Base-by-base conservation (phyloP, 345 rosid species). In the Boechera divaricarpa region DNA sequence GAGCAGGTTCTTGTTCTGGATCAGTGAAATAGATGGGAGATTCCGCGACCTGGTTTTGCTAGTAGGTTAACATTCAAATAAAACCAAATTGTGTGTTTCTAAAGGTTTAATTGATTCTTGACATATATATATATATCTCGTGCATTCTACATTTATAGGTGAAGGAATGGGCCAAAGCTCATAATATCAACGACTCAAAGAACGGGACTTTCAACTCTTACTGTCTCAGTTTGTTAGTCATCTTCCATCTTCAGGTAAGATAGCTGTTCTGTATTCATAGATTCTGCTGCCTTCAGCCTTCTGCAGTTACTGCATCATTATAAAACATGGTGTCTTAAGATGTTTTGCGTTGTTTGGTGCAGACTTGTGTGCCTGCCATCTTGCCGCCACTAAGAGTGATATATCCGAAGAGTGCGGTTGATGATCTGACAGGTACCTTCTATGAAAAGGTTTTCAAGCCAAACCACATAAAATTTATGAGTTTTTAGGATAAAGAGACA, bases 121-220 rank as follows among this genome's bases (percentile, higher is more conserved):
- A 35, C 70, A 31, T 51, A 4, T 24, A 6, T n/a, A 31, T 51
- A 4, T n/a, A 10, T 48, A 65, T 39, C 32, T 71, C 7, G 15
- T 57, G n/a, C 48, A 31, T 56, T 72, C 58, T 38, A 72, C 58
- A 51, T 75, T 45, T 76, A 53, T 81, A 94, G 98, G 98, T 94
- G 74, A 94, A 92, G 82, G 97, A 92, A 86, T 94, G 98, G 98
- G 97, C 98, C 69, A 92, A 92, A 86, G 82, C 93, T 70, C 87
- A 92, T 60, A 70, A 83, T 48, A 87, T 94, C 73, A 94, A 92
- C 77, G 79, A 92, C 63, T 82, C 98, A 2, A 94, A 83, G 82
- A 7, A 12, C 21, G 95, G 97, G 72, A 80, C 89, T 44, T 77
- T 94, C 42, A 94, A 90, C 86, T 92, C 98, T 2, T 92, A 87